These are phyloP conservation scores for Cryphonectria parasitica DNA, from an alignment of 2,329 filamentous ascomycete species.

Conservation along the genomic window DNA sequence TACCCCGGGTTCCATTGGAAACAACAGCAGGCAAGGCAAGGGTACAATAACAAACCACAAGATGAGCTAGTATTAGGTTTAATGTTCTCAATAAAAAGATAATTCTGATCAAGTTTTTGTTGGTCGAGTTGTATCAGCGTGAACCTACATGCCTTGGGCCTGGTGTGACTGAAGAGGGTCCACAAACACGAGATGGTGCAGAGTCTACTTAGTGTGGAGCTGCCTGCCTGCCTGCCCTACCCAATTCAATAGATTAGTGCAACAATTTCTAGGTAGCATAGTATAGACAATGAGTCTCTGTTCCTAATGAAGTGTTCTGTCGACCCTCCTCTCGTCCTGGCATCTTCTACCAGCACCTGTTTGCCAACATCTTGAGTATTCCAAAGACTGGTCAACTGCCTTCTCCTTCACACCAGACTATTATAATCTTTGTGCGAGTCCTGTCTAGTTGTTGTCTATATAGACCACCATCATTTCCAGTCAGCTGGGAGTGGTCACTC, in stretches of 20 bases:
- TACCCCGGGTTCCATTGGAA: neutral
- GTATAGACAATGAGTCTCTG: neutral
- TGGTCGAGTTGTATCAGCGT: neutral
- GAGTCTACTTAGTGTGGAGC: neutral
- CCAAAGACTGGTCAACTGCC: too few relatives aligned
- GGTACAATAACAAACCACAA: neutral
- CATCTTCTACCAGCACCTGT: neutral
- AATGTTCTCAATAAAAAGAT: neutral
- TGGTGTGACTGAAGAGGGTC: neutral
- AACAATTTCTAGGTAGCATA: neutral
- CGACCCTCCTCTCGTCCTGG: neutral
- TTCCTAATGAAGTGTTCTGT: neutral
- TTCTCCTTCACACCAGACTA: too few relatives aligned
- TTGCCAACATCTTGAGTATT: neutral
- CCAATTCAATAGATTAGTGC: neutral
- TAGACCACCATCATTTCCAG: too few relatives aligned
- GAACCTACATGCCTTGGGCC: neutral
- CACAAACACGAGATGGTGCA: neutral
- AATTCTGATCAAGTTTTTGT: neutral
- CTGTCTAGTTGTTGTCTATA: too few relatives aligned
- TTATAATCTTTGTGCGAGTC: too few relatives aligned
- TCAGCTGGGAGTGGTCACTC: too few relatives aligned
- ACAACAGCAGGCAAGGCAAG: neutral
- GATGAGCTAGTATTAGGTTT: neutral
- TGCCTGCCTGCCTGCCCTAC: neutral